A percentile compares a stretch with the other conserved stretches of the same genome.
Evolutionary conservation across 1,284 basidiomycete genomes (phyloP).

Genomic region (Anthracocystis walkeri): DNA sequence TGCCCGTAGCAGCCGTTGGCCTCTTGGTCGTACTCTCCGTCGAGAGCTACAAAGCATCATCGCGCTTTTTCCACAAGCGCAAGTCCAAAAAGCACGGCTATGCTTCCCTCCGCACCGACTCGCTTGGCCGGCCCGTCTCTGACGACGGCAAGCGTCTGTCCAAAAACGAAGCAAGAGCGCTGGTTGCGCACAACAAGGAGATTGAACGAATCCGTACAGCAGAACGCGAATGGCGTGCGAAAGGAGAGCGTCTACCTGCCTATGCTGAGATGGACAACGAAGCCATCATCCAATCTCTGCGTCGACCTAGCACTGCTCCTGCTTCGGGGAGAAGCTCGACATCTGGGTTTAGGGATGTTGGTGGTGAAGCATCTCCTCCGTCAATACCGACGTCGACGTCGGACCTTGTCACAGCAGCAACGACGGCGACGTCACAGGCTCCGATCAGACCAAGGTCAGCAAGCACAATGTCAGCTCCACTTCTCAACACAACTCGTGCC

Average conservation of each 20-base stretch:
- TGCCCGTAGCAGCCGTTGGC: constrained; percentile 40
- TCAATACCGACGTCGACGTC: not conserved
- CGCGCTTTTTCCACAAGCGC: constrained; percentile 42
- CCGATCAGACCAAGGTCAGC: constrained; percentile 14
- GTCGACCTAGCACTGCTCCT: constrained; percentile 32
- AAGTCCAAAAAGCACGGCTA: constrained; percentile 52
- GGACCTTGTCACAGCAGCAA: not conserved
- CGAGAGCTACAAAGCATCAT: constrained; percentile 47
- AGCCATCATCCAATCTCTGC: constrained; percentile 37
- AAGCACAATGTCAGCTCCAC: constrained; percentile 25
- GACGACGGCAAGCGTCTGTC: constrained; percentile 43
- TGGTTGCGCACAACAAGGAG: constrained; percentile 44
- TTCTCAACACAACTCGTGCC: constrained; percentile 7
- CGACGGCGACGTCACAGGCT: not conserved
- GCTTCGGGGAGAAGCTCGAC: constrained; percentile 17
- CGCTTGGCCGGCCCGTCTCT: constrained; percentile 39
- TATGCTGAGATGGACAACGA: constrained; percentile 42
- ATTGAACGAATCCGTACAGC: constrained; percentile 48
- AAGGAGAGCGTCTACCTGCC: constrained; percentile 37
- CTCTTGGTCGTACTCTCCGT: constrained; percentile 46
- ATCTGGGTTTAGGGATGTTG: not conserved
- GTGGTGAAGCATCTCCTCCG: not conserved
- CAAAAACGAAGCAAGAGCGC: constrained; percentile 49
- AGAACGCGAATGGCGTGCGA: constrained; percentile 47
- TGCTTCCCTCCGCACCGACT: constrained; percentile 42